Evolutionary conservation across 2,329 filamentous ascomycete species (phyloP).

Genomic region (Colletotrichum orchidophilum): DNA sequence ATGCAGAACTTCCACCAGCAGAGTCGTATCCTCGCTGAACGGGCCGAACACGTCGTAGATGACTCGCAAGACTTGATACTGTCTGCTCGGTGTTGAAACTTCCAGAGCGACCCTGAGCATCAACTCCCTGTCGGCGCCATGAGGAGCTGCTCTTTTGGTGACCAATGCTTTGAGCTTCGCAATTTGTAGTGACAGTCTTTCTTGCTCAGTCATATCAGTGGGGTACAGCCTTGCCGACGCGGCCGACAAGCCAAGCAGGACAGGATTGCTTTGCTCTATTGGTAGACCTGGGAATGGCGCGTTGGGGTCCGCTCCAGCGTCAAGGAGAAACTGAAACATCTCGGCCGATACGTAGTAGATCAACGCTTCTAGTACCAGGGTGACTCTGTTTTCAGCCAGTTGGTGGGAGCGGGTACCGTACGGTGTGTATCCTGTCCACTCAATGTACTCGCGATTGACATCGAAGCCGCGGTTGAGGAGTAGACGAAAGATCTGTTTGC

Average conservation of each 20-base stretch:
- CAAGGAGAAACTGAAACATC: neutral
- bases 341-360: neutral
- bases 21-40: neutral
- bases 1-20: neutral
- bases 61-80: neutral
- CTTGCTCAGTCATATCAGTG: neutral
- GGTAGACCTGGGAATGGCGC: too few relatives aligned
- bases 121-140: too few relatives aligned
- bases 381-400: neutral
- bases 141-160: neutral
- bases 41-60: neutral
- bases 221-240: neutral
- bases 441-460: neutral
- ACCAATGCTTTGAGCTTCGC: neutral
- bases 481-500: neutral
- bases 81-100: neutral
- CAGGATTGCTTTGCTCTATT: neutral
- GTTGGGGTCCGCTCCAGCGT: neutral
- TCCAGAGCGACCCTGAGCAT: neutral
- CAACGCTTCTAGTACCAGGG: neutral
- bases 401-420: neutral
- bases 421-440: neutral
- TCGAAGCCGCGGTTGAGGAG: neutral
- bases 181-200: neutral
- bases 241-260: neutral